Evolutionary conservation across 2,329 filamentous ascomycete genomes (phyloP), one percentile per base, ranked within the genome.

Genomic region (Ophiostoma montium): DNA sequence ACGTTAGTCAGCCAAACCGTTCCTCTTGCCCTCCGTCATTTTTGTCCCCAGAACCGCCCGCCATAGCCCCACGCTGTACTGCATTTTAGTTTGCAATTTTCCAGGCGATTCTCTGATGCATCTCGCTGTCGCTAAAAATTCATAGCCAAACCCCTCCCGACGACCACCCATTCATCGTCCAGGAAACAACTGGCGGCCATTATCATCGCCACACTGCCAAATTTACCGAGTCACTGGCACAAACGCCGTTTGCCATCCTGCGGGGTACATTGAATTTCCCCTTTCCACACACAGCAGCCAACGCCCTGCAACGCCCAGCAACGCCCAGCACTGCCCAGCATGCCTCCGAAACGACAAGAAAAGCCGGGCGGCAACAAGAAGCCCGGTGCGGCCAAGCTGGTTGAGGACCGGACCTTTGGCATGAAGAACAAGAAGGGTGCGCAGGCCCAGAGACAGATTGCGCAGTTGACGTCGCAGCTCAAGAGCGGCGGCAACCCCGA

Each of bases 391-490:
- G 59, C 69, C 58, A 87, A 87, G 69, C 61, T 72, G 41, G 85
- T 88, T 55, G 87, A 92, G 55, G 92, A 98, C 73, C 92, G 90
- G 71, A 95, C 92, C 45, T 98, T 98, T 74, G 92, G 92, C 60
- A 96, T 98, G 92, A 98, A 98, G 71, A 98, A 98, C 64, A 98
- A 98, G 74, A 98, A 95, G 75, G 92, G 92, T 58, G 84, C 80
- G 50, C 82, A 79, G 47, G 90, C 88, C 49, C 86, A 96, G 69
- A 94, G 82, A 67, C 80, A 89, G 58, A 96, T 98, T 63, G 82
- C 85, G 52, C 85, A 88, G 60, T 78, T 98, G 64, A 70, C 81
- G 57, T 76, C 81, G 43, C 83, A 88, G 59, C 76, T 81, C 47
- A 80, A 83, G 57, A 74, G 76, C 50, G 81, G 83, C 58, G 86